Evolutionary conservation across 306 rosid species (phyloP).

Genomic region (Prunus mume): DNA sequence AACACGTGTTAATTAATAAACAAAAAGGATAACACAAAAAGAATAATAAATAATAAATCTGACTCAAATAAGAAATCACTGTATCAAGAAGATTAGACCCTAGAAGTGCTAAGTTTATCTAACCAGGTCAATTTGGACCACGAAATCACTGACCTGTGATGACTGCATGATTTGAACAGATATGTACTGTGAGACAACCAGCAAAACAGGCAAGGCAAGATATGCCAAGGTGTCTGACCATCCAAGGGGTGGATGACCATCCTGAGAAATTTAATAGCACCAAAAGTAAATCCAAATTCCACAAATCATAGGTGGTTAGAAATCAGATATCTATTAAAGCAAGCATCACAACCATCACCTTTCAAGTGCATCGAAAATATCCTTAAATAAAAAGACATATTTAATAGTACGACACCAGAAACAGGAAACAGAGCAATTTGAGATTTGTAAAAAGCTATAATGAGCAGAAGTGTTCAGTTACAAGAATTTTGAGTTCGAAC

Average conservation of each 20-base stretch:
- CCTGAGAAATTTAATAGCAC: slow-evolving; percentile 49
- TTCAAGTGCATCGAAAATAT: not conserved
- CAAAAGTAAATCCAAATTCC: not conserved
- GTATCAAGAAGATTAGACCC: not conserved
- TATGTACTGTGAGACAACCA: slow-evolving; percentile 78
- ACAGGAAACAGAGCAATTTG: not conserved
- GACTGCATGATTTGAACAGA: slow-evolving; percentile 97
- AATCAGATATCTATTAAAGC: not conserved
- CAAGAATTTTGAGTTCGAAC: not conserved
- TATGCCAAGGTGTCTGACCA: slow-evolving; percentile 98
- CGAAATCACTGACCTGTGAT: slow-evolving; percentile 71
- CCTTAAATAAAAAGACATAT: not conserved
- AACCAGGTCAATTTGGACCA: slow-evolving; percentile 10
- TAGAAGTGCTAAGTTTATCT: slow-evolving; percentile 16
- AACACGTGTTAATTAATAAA: slow-evolving; percentile 2
- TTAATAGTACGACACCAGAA: not conserved
- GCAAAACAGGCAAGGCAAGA: slow-evolving; percentile 85
- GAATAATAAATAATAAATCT: not conserved
- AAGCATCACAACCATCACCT: not conserved
- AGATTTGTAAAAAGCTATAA: not conserved
- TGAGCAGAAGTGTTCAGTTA: not conserved
- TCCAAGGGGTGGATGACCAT: slow-evolving; percentile 99
- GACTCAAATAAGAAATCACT: not conserved
- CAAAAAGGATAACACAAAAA: not conserved
- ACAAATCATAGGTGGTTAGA: not conserved